A percentile compares a stretch with the other conserved stretches of the same genome.
These are phyloP conservation scores for Globisporangium polare DNA, from an alignment of 352 stramenopile genomes.

Conservation along the genomic window DNA sequence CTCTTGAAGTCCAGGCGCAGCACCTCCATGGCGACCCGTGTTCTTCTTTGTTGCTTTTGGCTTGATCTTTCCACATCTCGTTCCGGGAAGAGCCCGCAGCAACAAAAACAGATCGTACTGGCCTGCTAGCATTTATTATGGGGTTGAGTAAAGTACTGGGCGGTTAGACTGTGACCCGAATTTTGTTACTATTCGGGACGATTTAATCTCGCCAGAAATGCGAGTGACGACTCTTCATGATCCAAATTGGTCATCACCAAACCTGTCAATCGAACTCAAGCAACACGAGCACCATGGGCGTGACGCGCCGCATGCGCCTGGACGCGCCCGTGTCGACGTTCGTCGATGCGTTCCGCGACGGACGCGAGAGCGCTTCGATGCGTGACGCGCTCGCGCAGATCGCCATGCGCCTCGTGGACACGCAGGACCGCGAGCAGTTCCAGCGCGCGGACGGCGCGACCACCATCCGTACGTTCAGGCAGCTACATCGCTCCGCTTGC, in stretches of 20 bases:
- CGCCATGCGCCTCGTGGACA: constrained; percentile 49
- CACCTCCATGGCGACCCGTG: constrained; percentile 10
- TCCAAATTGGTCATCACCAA: neutral
- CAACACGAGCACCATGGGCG: neutral
- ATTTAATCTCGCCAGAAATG: neutral
- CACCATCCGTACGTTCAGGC: constrained; percentile 28
- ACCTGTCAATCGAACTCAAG: neutral
- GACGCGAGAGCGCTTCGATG: constrained; percentile 23
- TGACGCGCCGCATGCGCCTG: constrained; percentile 18
- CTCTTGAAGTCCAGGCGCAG: constrained; percentile 16
- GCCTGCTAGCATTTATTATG: neutral
- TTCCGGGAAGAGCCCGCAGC: neutral
- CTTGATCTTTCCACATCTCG: neutral
- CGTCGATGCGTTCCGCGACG: constrained; percentile 42
- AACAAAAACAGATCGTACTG: neutral
- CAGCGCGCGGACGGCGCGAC: constrained; percentile 49
- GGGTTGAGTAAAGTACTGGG: neutral
- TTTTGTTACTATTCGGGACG: neutral
- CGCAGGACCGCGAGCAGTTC: constrained; percentile 52
- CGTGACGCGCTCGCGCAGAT: constrained; percentile 47
- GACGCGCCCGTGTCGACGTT: constrained; percentile 31
- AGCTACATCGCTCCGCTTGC: too few relatives aligned
- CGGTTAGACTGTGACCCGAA: neutral
- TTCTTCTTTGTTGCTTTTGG: neutral
- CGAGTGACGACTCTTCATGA: neutral